A percentile compares a stretch with the other conserved stretches of the same genome.
Conservation (phyloP, 352 stramenopile species). For the Phytophthora multivora region DNA sequence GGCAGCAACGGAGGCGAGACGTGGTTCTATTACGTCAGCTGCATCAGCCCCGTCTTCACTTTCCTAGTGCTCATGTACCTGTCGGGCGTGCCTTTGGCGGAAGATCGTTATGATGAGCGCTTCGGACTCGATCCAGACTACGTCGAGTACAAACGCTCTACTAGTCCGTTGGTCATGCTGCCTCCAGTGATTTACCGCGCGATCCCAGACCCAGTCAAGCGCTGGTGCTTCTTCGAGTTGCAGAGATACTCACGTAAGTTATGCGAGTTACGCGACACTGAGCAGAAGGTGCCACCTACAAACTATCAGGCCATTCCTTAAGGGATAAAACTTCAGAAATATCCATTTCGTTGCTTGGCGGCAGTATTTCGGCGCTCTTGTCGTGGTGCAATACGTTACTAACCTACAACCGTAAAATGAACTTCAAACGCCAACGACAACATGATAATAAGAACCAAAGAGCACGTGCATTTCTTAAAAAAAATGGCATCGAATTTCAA, state of each 20-base stretch:
- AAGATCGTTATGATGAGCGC: constrained; percentile 67
- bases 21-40: constrained; percentile 56
- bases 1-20: constrained; percentile 25
- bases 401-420: too few species aligned
- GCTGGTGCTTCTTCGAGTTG: constrained; percentile 54
- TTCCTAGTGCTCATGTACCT: constrained; percentile 76
- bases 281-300: constrained; percentile 14
- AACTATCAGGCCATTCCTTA: constrained; percentile 44
- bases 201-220: constrained; percentile 47
- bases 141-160: constrained; percentile 68
- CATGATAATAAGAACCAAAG: constrained; percentile 9
- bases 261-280: constrained; percentile 21
- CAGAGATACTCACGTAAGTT: constrained; percentile 63
- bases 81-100: constrained; percentile 65
- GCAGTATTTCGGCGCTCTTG: too few species aligned
- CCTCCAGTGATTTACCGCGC: constrained; percentile 48
- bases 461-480: constrained; percentile 22
- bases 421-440: too few species aligned
- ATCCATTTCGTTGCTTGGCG: too few species aligned
- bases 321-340: too few species aligned
- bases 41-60: constrained; percentile 55
- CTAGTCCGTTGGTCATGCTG: constrained; percentile 61
- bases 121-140: constrained; percentile 62
- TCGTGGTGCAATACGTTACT: too few species aligned
- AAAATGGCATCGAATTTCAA: constrained; percentile 15